A percentile compares a stretch with the other conserved stretches of the same genome.
These are phyloP conservation scores for Fabrea salina DNA, from an alignment of 169 alveolate species.

Conservation along the genomic window DNA sequence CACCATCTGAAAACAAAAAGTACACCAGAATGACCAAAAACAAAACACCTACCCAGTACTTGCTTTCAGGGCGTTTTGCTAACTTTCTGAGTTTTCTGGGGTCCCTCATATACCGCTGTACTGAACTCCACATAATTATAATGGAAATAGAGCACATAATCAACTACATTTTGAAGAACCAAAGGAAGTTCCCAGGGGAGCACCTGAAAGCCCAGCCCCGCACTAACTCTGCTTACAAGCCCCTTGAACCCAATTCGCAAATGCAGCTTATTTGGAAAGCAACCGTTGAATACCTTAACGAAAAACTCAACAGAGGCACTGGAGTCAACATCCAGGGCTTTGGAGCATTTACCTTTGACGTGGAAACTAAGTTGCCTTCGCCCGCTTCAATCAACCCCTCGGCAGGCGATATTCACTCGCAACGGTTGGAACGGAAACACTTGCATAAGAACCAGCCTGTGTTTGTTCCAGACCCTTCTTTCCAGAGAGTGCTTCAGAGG, in stretches of 20 bases:
- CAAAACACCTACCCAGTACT: constrained; percentile 44
- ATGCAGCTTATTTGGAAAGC: constrained; percentile 77
- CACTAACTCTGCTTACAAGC: constrained; percentile 48
- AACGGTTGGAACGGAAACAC: constrained; percentile 57
- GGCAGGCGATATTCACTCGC: constrained; percentile 37
- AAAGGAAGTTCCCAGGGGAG: constrained; percentile 67
- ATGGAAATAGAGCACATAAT: constrained; percentile 20
- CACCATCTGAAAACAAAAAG: constrained; percentile 88
- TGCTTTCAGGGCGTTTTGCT: constrained; percentile 15
- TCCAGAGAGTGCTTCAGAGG: constrained; percentile 40
- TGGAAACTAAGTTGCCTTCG: constrained; percentile 51
- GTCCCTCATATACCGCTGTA: no score
- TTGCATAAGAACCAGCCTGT: constrained; percentile 52
- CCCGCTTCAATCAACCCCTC: constrained; percentile 44
- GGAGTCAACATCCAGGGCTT: constrained; percentile 73
- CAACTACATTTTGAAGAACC: constrained; percentile 57
- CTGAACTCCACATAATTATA: no score
- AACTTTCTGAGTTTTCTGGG: constrained; percentile 16
- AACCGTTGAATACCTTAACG: constrained; percentile 63
- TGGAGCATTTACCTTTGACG: constrained; percentile 66
- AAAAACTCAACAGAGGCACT: constrained; percentile 63
- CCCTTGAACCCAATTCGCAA: constrained; percentile 72
- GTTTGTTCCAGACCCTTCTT: constrained; percentile 52
- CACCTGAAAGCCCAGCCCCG: constrained; percentile 74
- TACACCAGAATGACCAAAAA: constrained; percentile 75